Percentiles rank a stretch among this genome's conserved stretches.
Conservation (phyloP, 2,329 filamentous ascomycete genomes). For the Alternaria alternata region DNA sequence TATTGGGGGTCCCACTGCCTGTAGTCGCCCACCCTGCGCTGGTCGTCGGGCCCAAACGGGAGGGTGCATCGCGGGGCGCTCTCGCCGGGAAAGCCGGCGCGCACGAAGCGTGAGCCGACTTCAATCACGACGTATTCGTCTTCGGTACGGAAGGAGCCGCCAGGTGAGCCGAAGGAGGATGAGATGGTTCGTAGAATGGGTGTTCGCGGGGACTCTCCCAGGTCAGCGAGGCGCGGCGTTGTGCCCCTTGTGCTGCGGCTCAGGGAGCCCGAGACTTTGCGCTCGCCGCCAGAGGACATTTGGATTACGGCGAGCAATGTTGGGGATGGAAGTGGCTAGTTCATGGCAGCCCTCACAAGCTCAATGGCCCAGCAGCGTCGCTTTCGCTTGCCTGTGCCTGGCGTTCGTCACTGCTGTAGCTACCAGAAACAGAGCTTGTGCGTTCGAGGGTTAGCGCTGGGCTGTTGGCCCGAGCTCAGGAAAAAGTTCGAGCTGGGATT, state of each 20-base stretch:
- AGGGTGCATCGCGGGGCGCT: slow-evolving; percentile 74
- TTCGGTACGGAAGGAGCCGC: slow-evolving; percentile 63
- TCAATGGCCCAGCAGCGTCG: background rate
- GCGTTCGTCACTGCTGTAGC: background rate
- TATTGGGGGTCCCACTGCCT: slow-evolving; percentile 70
- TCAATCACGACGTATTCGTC: slow-evolving; percentile 91
- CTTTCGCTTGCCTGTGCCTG: slow-evolving; percentile 1
- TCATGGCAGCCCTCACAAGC: background rate
- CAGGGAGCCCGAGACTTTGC: slow-evolving; percentile 43
- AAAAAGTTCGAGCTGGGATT: slow-evolving; percentile 22
- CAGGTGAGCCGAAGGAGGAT: slow-evolving; percentile 66
- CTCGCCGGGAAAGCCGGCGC: slow-evolving; percentile 88
- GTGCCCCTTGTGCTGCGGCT: slow-evolving; percentile 41
- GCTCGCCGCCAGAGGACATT: slow-evolving; percentile 37
- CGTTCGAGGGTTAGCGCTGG: slow-evolving; percentile 9
- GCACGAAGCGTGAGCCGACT: slow-evolving; percentile 78
- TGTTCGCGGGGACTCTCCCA: slow-evolving; percentile 48
- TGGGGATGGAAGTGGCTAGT: background rate
- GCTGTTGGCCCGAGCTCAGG: slow-evolving; percentile 11
- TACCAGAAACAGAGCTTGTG: slow-evolving; percentile 2
- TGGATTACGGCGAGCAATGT: background rate
- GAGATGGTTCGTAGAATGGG: slow-evolving; percentile 67
- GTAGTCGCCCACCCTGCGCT: slow-evolving; percentile 82
- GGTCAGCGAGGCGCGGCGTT: slow-evolving; percentile 46
- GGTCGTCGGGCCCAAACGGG: slow-evolving; percentile 76